A percentile compares a stretch with the other conserved stretches of the same genome.
Conservation (phyloP, 2,329 filamentous ascomycete genomes). For the Coniochaeta hoffmannii region DNA sequence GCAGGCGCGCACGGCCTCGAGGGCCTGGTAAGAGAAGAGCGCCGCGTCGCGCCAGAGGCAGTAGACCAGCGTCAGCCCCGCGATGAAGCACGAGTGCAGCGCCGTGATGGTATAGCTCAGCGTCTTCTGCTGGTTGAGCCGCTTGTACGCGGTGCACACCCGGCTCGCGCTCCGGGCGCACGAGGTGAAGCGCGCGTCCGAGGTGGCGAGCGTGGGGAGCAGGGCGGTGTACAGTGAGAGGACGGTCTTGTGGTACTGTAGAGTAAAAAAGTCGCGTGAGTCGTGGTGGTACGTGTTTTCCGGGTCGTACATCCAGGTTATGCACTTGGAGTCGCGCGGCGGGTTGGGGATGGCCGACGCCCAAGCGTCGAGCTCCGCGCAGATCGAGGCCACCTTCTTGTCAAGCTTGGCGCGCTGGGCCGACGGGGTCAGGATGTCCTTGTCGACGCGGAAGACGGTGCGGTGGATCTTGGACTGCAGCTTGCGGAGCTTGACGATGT, state of each 20-base stretch:
- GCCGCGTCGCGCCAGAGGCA: slow-evolving; percentile 17
- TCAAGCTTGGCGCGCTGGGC: slow-evolving; percentile 7
- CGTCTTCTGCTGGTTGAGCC: slow-evolving; percentile 20
- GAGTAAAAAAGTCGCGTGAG: slow-evolving; percentile 17
- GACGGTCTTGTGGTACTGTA: slow-evolving; percentile 20
- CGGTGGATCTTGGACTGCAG: slow-evolving; percentile 12
- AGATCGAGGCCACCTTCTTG: slow-evolving; percentile 12
- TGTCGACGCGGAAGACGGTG: slow-evolving; percentile 1
- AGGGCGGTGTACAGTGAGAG: slow-evolving; percentile 17
- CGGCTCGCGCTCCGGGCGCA: slow-evolving; percentile 13
- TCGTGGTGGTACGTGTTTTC: slow-evolving; percentile 16
- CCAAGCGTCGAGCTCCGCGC: slow-evolving; percentile 15
- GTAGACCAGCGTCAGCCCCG: slow-evolving; percentile 20
- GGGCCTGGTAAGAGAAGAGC: slow-evolving; percentile 16
- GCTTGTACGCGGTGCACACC: slow-evolving; percentile 21
- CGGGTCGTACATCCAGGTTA: slow-evolving; percentile 20
- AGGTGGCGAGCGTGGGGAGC: slow-evolving; percentile 13
- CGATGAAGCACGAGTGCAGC: slow-evolving; percentile 21
- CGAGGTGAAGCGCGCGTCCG: slow-evolving; percentile 14
- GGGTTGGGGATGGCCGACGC: slow-evolving; percentile 11
- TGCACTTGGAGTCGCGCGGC: slow-evolving; percentile 13
- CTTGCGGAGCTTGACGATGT: slow-evolving; percentile 16
- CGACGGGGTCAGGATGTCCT: slow-evolving; percentile 6
- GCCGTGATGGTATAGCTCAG: slow-evolving; percentile 22
- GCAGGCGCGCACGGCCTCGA: slow-evolving; percentile 19